Conservation (phyloP, 2,329 filamentous ascomycete genomes). For the Cytospora chrysosperma region DNA sequence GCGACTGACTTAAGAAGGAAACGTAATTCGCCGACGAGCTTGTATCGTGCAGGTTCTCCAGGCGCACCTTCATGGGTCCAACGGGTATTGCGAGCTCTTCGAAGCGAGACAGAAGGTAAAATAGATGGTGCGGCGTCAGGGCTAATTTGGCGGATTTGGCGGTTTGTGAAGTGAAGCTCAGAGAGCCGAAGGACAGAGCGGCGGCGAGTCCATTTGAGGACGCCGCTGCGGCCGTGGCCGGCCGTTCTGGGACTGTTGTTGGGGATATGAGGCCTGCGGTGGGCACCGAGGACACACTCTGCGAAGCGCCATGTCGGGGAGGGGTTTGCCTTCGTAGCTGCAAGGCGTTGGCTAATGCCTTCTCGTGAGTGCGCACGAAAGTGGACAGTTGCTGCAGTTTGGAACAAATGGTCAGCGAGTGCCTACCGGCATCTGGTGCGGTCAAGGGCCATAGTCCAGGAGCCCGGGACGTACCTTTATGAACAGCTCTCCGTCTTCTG, state of each 20-base stretch:
- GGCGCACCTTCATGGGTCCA: slow-evolving; percentile 91
- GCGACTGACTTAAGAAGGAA: slow-evolving; percentile 84
- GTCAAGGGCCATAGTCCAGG: neutral
- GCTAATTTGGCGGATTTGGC: slow-evolving; percentile 90
- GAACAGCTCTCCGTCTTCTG: slow-evolving; percentile 86
- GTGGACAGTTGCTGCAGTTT: slow-evolving; percentile 79
- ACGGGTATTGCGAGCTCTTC: slow-evolving; percentile 89
- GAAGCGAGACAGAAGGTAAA: slow-evolving; percentile 93
- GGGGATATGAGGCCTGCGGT: slow-evolving; percentile 46
- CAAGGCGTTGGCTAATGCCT: slow-evolving; percentile 91
- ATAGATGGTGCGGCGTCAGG: slow-evolving; percentile 92
- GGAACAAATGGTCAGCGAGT: slow-evolving; percentile 31
- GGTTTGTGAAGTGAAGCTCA: slow-evolving; percentile 80
- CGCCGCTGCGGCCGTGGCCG: slow-evolving; percentile 61
- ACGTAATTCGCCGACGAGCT: slow-evolving; percentile 88
- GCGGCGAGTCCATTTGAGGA: slow-evolving; percentile 75
- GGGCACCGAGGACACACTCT: slow-evolving; percentile 60
- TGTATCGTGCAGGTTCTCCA: slow-evolving; percentile 92
- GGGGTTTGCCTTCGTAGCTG: slow-evolving; percentile 75
- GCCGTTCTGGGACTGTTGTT: slow-evolving; percentile 55
- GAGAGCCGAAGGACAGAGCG: slow-evolving; percentile 80
- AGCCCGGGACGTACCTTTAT: slow-evolving; percentile 64
- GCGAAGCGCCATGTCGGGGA: slow-evolving; percentile 67
- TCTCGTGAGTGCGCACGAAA: slow-evolving; percentile 96
- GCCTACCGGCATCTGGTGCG: neutral